Evolutionary conservation across 2,329 filamentous ascomycete genomes (phyloP).

Genomic region (Seiridium unicorne): DNA sequence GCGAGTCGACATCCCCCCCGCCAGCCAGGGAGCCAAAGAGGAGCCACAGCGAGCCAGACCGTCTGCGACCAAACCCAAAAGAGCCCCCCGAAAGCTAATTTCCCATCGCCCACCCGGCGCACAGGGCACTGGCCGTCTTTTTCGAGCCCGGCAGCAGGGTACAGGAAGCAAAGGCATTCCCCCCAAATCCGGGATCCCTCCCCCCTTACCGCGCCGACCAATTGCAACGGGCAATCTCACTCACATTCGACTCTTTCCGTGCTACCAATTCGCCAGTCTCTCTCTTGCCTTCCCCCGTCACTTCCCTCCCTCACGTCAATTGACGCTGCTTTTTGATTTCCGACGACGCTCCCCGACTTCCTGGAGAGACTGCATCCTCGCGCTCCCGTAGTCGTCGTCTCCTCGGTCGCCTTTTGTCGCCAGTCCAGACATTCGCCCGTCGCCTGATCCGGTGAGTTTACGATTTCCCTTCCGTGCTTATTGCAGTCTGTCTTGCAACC

Average conservation of each 20-base stretch:
- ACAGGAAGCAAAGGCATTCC: neutral
- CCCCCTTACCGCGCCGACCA: slow-evolving; percentile 6
- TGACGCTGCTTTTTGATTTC: neutral
- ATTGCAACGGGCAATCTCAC: neutral
- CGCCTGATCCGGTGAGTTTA: neutral
- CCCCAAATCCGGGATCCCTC: neutral
- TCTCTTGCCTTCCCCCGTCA: neutral
- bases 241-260: slow-evolving; percentile 5
- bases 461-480: neutral
- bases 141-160: neutral
- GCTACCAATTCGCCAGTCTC: slow-evolving; percentile 2
- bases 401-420: neutral
- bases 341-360: neutral
- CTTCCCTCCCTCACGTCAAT: neutral
- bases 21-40: neutral
- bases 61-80: slow-evolving; percentile 2
- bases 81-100: neutral
- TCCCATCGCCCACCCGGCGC: neutral
- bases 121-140: neutral
- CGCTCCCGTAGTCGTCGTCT: neutral
- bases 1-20: neutral
- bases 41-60: neutral
- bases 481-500: neutral
- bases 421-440: neutral
- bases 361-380: neutral